phyloP scores from a whole-genome alignment of 2,329 filamentous ascomycete genomes.

The Thelonectria rubi region DNA sequence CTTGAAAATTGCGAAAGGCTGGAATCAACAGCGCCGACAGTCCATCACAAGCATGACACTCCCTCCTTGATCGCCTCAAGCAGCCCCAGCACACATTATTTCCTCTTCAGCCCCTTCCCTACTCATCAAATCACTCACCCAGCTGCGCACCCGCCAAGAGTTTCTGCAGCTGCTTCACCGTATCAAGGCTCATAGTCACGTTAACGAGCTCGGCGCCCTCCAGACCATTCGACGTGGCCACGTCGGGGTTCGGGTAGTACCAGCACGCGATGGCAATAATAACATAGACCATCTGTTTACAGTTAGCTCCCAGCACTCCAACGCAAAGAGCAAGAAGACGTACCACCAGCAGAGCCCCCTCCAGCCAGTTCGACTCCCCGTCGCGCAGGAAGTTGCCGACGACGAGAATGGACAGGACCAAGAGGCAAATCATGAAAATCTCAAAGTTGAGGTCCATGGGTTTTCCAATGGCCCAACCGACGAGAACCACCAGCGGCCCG shows the following conservation, averaged over 20 bases:
- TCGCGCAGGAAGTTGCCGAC: constrained; percentile 80
- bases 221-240: constrained; percentile 47
- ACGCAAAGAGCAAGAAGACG: background rate
- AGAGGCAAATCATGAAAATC: constrained; percentile 76
- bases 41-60: too few species aligned
- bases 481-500: constrained; percentile 74
- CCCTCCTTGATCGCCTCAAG: background rate
- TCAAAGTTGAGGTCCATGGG: constrained; percentile 78
- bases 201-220: constrained; percentile 39
- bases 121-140: constrained; percentile 13
- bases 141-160: constrained; percentile 33
- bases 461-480: constrained; percentile 73
- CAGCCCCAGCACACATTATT: background rate
- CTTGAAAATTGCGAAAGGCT: too few species aligned
- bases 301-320: background rate
- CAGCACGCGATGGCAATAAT: constrained; percentile 57
- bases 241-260: constrained; percentile 55
- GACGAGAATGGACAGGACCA: constrained; percentile 78
- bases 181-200: constrained; percentile 44
- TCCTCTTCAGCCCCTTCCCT: background rate
- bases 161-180: constrained; percentile 41
- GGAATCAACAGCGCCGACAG: too few species aligned
- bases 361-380: constrained; percentile 79
- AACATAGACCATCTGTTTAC: constrained; percentile 49
- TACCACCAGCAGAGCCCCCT: constrained; percentile 75